These are phyloP conservation scores for Penicillium sp. DNA, from an alignment of 2,329 filamentous ascomycete species.

Conservation along the genomic window DNA sequence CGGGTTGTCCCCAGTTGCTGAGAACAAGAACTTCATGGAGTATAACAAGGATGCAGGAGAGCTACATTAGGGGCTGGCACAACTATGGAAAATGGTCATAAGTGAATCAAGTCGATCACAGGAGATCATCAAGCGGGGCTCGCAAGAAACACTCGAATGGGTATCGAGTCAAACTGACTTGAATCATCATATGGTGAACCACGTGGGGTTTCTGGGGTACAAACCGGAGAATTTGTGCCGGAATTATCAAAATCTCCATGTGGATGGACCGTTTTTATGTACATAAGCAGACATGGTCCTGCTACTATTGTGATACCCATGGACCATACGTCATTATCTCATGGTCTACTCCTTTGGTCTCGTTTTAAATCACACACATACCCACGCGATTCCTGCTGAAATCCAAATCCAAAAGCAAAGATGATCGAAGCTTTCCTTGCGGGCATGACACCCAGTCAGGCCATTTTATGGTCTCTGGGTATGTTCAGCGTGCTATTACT, in stretches of 20 bases:
- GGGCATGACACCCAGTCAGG: slow-evolving; percentile 42
- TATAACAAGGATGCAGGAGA: neutral
- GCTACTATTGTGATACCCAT: neutral
- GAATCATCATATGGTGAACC: slow-evolving; percentile 1
- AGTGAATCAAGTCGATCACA: too few relatives aligned
- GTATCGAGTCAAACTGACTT: neutral
- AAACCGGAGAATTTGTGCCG: slow-evolving; percentile 4
- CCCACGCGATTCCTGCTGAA: neutral
- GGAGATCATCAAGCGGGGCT: slow-evolving; percentile 16
- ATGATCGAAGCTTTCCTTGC: slow-evolving; percentile 48
- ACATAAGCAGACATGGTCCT: neutral
- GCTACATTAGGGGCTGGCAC: too few relatives aligned
- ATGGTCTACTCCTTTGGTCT: neutral
- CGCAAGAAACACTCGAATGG: slow-evolving; percentile 13
- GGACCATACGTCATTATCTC: neutral
- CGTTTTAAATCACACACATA: slow-evolving; percentile 1
- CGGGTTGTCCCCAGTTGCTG: neutral
- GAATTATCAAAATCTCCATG: slow-evolving; percentile 2
- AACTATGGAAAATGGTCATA: too few relatives aligned
- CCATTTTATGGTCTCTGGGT: slow-evolving; percentile 37
- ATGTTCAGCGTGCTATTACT: slow-evolving; percentile 38
- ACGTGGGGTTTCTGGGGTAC: slow-evolving; percentile 2
- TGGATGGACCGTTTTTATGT: slow-evolving; percentile 1
- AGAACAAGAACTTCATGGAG: neutral
- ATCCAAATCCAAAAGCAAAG: slow-evolving; percentile 22